Base-by-base conservation (phyloP, 176 grass and related monocot species). In the Carex cristatella region DNA sequence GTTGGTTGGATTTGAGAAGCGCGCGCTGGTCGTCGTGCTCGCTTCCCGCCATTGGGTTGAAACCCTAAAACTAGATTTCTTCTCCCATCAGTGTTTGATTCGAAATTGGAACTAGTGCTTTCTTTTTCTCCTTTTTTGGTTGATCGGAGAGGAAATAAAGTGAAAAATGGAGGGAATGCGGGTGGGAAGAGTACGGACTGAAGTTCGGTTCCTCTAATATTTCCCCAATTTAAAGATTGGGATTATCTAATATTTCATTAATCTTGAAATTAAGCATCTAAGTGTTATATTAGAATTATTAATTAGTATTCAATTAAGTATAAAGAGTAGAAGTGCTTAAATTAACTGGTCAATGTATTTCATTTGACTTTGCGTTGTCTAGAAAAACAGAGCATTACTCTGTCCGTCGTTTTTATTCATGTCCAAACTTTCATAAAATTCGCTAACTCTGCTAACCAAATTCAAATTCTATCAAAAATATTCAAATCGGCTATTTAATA, bases 1-100 rank as follows among this genome's bases (percentile, higher is more conserved):
- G 63, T 3, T 83, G 33, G 64, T 11, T 33, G 40, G 85, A 87
- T 58, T 74, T 79, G 71, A 87, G 81, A 33, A 90, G 81, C 33
- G 64, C 54, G 80, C 71, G 67, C 10, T 69, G 73, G 7, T 86
- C 85, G 76, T 86, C 63, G 64, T 81, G 56, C 53, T 90, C 89
- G 8, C 37, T 48, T 61, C 85, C 74, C 64, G 81, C 38, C 89
- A 90, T 87, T 40, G 85, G 23, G 65, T 33, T 57, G 7, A 69
- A 80, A 69, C 32, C 71, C 80, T 87, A 78, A 56, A 51, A 11
- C n/a, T 74, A 74, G 70, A 74, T 74, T 74, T 49, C 35, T 51
- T 74, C 70, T 74, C n/a, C 42, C 70, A 74, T 74, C 42, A 49
- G 42, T 51, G 42, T 13, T 49, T 74, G 42, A 51, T 74, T 49